Evolutionary conservation across 1,284 basidiomycete species (phyloP), one percentile per base, ranked within the genome.

Genomic region (Moesziomyces sp.): DNA sequence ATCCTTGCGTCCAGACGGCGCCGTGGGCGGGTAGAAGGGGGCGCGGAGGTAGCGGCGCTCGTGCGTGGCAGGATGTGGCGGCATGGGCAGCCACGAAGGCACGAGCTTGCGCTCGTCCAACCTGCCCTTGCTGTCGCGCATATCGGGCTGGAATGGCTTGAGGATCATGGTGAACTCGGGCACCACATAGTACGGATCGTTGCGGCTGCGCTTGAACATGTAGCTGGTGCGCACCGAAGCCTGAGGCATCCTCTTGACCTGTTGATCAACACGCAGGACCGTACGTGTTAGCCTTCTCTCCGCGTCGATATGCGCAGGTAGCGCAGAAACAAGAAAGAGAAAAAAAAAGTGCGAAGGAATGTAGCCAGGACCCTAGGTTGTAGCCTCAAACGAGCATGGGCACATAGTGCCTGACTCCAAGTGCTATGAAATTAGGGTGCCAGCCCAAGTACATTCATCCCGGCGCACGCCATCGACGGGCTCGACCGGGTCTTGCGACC

Each of bases 401-500:
- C 55, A 58, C 69, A 62, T 76, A 76, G 69, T 56, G 49, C 65
- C 74, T 76, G 28, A 70, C 74, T 69, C 74, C 61, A 61, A 69
- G 65, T 65, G 69, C 69, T 65, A 76, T 76, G 74, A 76, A 76
- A 76, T 76, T 71, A 76, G 69, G 74, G 69, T 67, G 63, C 68
- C 64, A 71, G 68, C 73, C 64, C 57, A 62, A 63, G 63, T 52
- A 75, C 72, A 71, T 75, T 75, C 68, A 71, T 58, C 73, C 59
- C 59, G 52, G 58, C 62, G 19, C 59, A 56, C 16, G 33, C 56
- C 52, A 21, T 23, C 46, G 24, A 38, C 26, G 19, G 21, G 21
- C 28, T n/a, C 33, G 13, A 14, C 16, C 30, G 24, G 30, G 23
- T 24, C 38, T 40, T 4, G 16, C 21, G 28, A 35, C 16, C 24